Evolutionary conservation across 306 rosid species (phyloP).

Genomic region (Lathyrus aphaca): DNA sequence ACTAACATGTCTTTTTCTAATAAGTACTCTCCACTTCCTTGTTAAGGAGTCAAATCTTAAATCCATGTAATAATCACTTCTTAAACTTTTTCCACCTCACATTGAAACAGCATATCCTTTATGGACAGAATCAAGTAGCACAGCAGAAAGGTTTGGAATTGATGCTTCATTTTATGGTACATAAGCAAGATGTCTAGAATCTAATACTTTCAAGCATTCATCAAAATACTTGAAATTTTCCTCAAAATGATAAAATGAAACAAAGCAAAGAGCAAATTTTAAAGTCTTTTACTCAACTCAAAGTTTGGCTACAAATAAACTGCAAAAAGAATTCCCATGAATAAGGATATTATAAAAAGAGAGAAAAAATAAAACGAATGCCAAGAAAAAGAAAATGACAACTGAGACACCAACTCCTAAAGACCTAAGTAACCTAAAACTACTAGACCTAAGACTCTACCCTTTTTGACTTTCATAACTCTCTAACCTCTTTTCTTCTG

Average conservation of each 20-base stretch:
- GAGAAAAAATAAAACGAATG: slow-evolving; percentile 56
- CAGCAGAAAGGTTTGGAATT: slow-evolving; percentile 16
- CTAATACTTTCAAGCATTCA: slow-evolving; percentile 12
- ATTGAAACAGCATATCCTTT: slow-evolving; percentile 23
- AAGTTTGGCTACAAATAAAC: slow-evolving; percentile 83
- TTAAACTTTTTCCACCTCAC: slow-evolving; percentile 26
- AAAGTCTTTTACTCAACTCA: slow-evolving; percentile 69
- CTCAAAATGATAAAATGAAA: slow-evolving; percentile 1
- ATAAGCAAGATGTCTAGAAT: slow-evolving; percentile 33
- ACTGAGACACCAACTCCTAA: slow-evolving; percentile 56
- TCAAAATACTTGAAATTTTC: slow-evolving; percentile 25
- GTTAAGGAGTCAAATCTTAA: slow-evolving; percentile 22
- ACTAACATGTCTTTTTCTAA: slow-evolving; percentile 9
- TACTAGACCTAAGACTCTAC: slow-evolving; percentile 71
- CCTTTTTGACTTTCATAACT: slow-evolving; percentile 62
- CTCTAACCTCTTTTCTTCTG: slow-evolving; percentile 46
- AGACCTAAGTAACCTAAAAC: slow-evolving; percentile 53
- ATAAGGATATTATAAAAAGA: slow-evolving; percentile 52
- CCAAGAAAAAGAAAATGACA: slow-evolving; percentile 43
- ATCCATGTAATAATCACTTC: slow-evolving; percentile 13
- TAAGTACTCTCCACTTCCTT: background rate
- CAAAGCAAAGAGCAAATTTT: slow-evolving; percentile 45
- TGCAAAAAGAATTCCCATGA: slow-evolving; percentile 96
- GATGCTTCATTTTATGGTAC: slow-evolving; percentile 28
- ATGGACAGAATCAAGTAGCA: slow-evolving; percentile 16